Evolutionary conservation across 495 filamentous ascomycete species (phyloP).

Genomic region (Corynascus novoguineensis): DNA sequence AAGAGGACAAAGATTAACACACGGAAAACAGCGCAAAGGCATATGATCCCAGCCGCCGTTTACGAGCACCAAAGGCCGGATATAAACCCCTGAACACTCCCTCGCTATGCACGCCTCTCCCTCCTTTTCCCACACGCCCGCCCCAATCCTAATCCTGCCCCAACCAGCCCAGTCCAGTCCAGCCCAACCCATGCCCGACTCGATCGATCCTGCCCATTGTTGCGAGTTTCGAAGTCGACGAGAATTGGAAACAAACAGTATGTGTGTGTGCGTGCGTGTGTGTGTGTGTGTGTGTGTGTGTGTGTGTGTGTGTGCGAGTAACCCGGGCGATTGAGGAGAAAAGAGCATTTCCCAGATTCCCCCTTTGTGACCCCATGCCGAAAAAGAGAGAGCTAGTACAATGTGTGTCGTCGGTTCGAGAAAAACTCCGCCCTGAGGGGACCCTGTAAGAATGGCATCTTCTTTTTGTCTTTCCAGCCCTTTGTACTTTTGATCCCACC

Average conservation of each 20-base stretch:
- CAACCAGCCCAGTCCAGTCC: too few relatives aligned
- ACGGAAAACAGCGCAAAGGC: conserved; percentile 35
- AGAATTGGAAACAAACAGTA: conserved; percentile 17
- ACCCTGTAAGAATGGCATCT: conserved; percentile 31
- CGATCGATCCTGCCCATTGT: conserved; percentile 9
- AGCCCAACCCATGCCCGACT: conserved; percentile 18
- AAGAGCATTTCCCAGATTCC: conserved; percentile 3
- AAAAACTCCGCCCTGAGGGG: conserved; percentile 33
- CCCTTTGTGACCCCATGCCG: conserved; percentile 13
- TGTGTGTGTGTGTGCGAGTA: not conserved
- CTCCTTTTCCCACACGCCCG: conserved; percentile 35
- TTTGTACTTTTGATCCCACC: conserved; percentile 29
- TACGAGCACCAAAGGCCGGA: conserved; percentile 49
- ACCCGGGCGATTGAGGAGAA: conserved; percentile 8
- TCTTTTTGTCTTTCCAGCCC: conserved; percentile 45
- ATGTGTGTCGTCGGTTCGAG: conserved; percentile 32
- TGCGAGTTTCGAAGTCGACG: conserved; percentile 7
- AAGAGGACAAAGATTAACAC: conserved; percentile 30
- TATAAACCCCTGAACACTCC: conserved; percentile 56
- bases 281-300: conserved; percentile 2
- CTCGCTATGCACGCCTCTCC: conserved; percentile 52
- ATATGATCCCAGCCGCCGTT: conserved; percentile 42
- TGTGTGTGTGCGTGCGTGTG: conserved; percentile 1
- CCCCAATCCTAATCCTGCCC: conserved; percentile 21
- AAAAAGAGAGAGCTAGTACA: conserved; percentile 30